These are phyloP conservation scores for Colletotrichum tabaci DNA, from an alignment of 2,329 filamentous ascomycete species.

Conservation along the genomic window DNA sequence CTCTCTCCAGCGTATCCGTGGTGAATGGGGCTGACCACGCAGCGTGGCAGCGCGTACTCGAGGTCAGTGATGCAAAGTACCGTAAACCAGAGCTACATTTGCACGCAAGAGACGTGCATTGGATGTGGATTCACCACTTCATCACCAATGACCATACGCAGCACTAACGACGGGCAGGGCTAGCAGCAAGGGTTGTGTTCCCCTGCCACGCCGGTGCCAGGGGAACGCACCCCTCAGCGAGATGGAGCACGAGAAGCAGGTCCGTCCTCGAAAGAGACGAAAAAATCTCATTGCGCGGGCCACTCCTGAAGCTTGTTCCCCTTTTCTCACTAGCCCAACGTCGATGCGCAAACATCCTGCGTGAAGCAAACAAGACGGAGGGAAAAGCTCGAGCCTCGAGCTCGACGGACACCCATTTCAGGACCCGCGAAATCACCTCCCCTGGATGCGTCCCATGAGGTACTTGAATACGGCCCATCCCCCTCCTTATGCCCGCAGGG, in stretches of 20 bases:
- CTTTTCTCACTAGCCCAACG: constrained; percentile 40
- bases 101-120: constrained; percentile 7
- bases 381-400: constrained; percentile 30
- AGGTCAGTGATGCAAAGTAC: constrained; percentile 8
- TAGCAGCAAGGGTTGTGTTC: constrained; percentile 29
- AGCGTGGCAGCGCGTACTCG: background rate
- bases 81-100: constrained; percentile 7
- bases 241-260: constrained; percentile 39
- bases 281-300: constrained; percentile 39
- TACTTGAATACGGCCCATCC: constrained; percentile 40
- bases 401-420: constrained; percentile 12
- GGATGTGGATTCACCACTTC: background rate
- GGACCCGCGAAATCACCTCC: constrained; percentile 16
- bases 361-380: constrained; percentile 18
- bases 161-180: constrained; percentile 33
- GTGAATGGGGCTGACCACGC: background rate
- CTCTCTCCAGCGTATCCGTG: background rate
- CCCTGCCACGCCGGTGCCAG: constrained; percentile 34
- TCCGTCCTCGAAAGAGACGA: constrained; percentile 21
- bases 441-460: constrained; percentile 14
- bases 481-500: constrained; percentile 7
- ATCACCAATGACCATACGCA: background rate
- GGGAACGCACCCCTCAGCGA: constrained; percentile 34
- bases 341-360: constrained; percentile 41
- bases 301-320: constrained; percentile 42